A percentile compares a stretch with the other conserved stretches of the same genome.
Evolutionary conservation across 768 basidiomycete species (phyloP).

Genomic region (Psilocybe subaeruginosa): DNA sequence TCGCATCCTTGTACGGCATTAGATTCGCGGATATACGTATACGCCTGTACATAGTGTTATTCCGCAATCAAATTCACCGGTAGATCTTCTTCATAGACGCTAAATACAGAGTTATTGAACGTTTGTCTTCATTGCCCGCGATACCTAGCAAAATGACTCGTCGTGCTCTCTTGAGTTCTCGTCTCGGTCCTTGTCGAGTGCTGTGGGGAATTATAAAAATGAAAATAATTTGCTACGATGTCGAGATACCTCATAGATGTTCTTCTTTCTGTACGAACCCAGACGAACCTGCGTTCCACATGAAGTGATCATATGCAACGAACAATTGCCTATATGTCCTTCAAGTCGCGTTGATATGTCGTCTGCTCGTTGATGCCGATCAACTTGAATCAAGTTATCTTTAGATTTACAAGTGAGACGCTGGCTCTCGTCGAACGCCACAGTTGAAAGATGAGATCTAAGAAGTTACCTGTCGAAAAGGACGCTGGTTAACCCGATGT

Average conservation of each 20-base stretch:
- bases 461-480: background rate
- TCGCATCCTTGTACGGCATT: background rate
- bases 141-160: too few relatives aligned
- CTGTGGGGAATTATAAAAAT: background rate
- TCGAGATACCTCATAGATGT: background rate
- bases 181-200: background rate
- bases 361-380: too few relatives aligned
- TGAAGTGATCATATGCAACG: background rate
- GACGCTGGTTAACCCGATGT: too few relatives aligned
- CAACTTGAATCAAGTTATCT: too few relatives aligned
- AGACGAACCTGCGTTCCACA: background rate
- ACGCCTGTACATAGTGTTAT: too few relatives aligned
- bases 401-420: too few relatives aligned
- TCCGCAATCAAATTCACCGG: too few relatives aligned
- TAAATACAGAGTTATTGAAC: too few relatives aligned
- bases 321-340: background rate
- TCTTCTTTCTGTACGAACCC: background rate
- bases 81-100: too few relatives aligned
- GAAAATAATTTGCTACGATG: background rate
- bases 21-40: too few relatives aligned
- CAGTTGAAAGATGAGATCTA: background rate
- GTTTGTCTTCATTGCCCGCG: too few relatives aligned
- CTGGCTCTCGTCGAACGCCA: background rate
- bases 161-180: background rate
- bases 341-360: too few relatives aligned